Conservation (phyloP, 2,329 filamentous ascomycete species). For the Pestalotiopsis sp. region DNA sequence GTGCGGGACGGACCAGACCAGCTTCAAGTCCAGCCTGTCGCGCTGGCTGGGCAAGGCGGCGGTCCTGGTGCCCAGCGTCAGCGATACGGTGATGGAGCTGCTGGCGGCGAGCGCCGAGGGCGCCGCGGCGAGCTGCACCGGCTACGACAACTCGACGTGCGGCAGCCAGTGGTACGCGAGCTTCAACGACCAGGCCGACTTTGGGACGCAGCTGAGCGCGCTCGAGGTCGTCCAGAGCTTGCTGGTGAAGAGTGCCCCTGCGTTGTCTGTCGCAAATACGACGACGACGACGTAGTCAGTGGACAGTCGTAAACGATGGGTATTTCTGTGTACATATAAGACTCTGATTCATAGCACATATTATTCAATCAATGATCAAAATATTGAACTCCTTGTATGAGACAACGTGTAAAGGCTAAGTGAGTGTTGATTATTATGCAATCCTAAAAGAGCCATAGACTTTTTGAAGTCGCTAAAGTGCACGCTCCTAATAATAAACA, state of each 20-base stretch:
- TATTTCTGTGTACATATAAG: background rate
- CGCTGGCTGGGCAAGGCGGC: constrained; percentile 35
- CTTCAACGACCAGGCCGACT: constrained; percentile 36
- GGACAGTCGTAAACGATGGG: background rate
- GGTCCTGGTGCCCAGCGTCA: constrained; percentile 36
- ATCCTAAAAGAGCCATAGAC: background rate
- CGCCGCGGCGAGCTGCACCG: constrained; percentile 34
- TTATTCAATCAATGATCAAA: background rate
- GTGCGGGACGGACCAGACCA: constrained; percentile 41
- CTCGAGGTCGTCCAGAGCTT: constrained; percentile 36
- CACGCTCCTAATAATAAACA: background rate
- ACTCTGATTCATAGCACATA: background rate
- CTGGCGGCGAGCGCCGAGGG: constrained; percentile 34
- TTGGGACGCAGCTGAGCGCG: constrained; percentile 38
- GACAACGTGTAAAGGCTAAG: background rate
- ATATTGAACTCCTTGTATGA: too few relatives aligned
- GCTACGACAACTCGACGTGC: constrained; percentile 31
- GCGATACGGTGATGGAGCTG: constrained; percentile 27
- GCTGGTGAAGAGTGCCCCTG: constrained; percentile 22
- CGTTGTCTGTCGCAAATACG: constrained; percentile 18
- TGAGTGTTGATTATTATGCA: background rate
- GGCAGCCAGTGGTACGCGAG: constrained; percentile 34
- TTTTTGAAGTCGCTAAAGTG: background rate
- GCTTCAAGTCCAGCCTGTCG: constrained; percentile 31
- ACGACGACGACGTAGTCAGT: background rate